phyloP scores from a whole-genome alignment of 768 basidiomycete species.

The Suillus weaverae region DNA sequence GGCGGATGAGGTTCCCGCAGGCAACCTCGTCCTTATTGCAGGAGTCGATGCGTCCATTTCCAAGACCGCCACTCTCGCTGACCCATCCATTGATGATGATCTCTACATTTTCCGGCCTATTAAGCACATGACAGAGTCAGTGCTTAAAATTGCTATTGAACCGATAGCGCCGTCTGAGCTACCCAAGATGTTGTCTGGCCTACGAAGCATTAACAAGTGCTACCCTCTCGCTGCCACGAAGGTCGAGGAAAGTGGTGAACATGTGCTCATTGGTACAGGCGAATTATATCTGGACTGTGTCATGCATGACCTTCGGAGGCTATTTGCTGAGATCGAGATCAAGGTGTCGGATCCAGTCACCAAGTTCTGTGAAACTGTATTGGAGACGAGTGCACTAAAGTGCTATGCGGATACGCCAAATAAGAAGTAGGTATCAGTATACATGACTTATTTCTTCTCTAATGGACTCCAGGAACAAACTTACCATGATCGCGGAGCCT shows the following conservation, averaged over 20 bases:
- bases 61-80: constrained; percentile 89
- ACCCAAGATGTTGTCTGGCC: constrained; percentile 96
- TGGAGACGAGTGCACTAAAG: constrained; percentile 96
- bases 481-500: constrained; percentile 99
- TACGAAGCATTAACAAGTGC: constrained; percentile 96
- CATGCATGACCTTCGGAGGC: constrained; percentile 88
- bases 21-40: constrained; percentile 89
- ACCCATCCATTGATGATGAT: constrained; percentile 74
- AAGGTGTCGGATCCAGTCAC: constrained; percentile 99
- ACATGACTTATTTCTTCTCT: constrained; percentile 3
- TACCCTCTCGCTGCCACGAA: constrained; percentile 94
- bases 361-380: constrained; percentile 96
- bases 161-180: constrained; percentile 97
- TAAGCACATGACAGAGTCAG: constrained; percentile 95
- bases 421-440: constrained; percentile 74
- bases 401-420: constrained; percentile 99
- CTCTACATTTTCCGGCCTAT: constrained; percentile 94
- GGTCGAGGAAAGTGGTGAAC: constrained; percentile 98
- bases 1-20: constrained; percentile 83
- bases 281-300: constrained; percentile 96
- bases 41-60: constrained; percentile 94
- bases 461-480: constrained; percentile 70
- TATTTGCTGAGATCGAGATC: constrained; percentile 99
- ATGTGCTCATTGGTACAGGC: constrained; percentile 94
- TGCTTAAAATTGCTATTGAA: constrained; percentile 97